A percentile compares a stretch with the other conserved stretches of the same genome.
phyloP scores from a whole-genome alignment of 2,329 filamentous ascomycete genomes.

The Hymenoscyphus infarciens region DNA sequence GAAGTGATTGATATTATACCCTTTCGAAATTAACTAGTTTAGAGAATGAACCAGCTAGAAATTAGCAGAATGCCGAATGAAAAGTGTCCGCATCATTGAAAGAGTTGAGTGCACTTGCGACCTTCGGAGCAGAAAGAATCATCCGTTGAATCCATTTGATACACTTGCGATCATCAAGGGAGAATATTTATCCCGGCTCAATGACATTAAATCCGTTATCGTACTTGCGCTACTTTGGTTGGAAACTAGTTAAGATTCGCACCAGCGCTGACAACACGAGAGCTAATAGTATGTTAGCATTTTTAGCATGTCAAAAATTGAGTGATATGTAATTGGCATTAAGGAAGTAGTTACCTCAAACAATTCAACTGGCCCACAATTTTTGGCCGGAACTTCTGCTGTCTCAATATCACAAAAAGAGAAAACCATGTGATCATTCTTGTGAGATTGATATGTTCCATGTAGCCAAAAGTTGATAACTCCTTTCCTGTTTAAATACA shows the following conservation, averaged over 20 bases:
- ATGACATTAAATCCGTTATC: no score
- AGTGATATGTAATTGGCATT: background rate
- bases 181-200: no score
- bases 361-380: background rate
- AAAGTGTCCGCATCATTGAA: background rate
- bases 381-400: background rate
- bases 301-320: background rate
- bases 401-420: background rate
- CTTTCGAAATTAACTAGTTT: background rate
- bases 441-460: slow-evolving; percentile 12
- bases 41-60: background rate
- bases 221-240: no score
- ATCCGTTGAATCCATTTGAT: no score
- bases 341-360: background rate
- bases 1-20: background rate
- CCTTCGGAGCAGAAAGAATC: no score
- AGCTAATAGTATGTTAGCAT: background rate
- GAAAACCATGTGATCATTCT: background rate
- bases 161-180: background rate
- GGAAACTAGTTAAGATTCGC: no score
- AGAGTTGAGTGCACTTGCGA: background rate
- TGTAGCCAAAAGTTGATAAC: slow-evolving; percentile 30
- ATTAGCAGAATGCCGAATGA: background rate
- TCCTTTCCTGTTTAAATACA: slow-evolving; percentile 33
- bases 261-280: background rate